Evolutionary conservation across 1,139 yeast genomes (phyloP), one percentile per base, ranked within the genome.

Genomic region (Hemisphaericaspora lyxosophila): DNA sequence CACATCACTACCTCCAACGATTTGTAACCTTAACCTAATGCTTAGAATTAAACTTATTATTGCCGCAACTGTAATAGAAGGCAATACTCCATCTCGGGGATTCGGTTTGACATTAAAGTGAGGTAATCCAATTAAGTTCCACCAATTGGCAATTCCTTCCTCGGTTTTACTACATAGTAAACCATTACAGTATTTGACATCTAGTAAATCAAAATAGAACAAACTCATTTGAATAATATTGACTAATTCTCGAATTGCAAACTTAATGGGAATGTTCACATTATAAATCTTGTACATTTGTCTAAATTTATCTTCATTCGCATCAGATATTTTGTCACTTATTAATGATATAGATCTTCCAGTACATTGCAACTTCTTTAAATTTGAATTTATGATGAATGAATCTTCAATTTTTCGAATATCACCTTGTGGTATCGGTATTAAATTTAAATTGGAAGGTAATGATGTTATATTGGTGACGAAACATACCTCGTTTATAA

Each of bases 401-500:
- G 65, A 59, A 11, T 71, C 70, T 69, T 81, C 78, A 1, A 79
- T 67, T 0, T 64, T 62, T 22, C 76, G 54, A 3, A 78, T 61
- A 46, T 79, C 78, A 2, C 95, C 95, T 22, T 70, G 68, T 1
- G 84, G 77, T 4, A 89, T 75, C 2, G 88, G 84, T 12, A 89
- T 73, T 38, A 90, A 60, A 50, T 83, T 83, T 38, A 88, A 61
- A 40, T 79, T 73, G 6, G 95, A 82, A 1, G 96, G 95, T 41
- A 92, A 73, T 2, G 87, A 78, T 0, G 95, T 78, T 18, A 90
- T 60, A 51, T 87, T 87, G 0, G 96, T 85, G 11, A 92, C 87
- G 53, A 84, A 88, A 26, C 92, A 67, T 18, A 75, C 71, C 39
- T 64, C 69, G 25, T 56, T 55, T 11, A 43, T 28, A 20, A 31